Percentiles rank a stretch among this genome's conserved stretches.
These are phyloP conservation scores for Amanita polypyramis DNA, from an alignment of 768 basidiomycete genomes.

Conservation along the genomic window DNA sequence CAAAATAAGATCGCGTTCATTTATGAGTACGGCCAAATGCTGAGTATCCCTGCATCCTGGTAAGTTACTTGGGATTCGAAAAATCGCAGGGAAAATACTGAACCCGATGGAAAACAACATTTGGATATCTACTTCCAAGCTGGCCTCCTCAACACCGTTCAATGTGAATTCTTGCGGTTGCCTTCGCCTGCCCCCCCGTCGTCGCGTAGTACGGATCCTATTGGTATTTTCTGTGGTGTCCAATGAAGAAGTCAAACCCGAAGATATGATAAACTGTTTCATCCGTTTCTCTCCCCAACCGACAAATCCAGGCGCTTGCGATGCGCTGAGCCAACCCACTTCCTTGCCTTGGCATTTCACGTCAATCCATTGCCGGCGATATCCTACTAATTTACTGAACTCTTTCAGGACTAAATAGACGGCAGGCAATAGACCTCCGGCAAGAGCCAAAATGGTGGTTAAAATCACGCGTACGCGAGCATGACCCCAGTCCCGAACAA, in stretches of 20 bases:
- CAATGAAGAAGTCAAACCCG: slow-evolving; percentile 53
- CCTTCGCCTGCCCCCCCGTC: slow-evolving; percentile 20
- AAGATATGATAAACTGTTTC: slow-evolving; percentile 57
- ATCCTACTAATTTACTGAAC: slow-evolving; percentile 44
- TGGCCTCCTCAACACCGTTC: slow-evolving; percentile 30
- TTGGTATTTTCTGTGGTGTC: slow-evolving; percentile 22
- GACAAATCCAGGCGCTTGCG: slow-evolving; percentile 52
- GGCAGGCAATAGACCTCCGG: slow-evolving; percentile 55
- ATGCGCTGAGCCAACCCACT: slow-evolving; percentile 64
- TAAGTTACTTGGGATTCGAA: not conserved
- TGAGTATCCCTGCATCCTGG: slow-evolving; percentile 48
- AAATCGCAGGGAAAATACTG: slow-evolving; percentile 13
- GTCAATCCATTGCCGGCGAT: slow-evolving; percentile 49
- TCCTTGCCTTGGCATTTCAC: slow-evolving; percentile 59
- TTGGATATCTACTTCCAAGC: slow-evolving; percentile 53
- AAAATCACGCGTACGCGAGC: slow-evolving; percentile 58
- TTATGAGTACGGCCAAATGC: slow-evolving; percentile 55
- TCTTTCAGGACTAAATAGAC: slow-evolving; percentile 55
- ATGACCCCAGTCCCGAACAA: slow-evolving; percentile 28
- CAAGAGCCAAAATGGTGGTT: slow-evolving; percentile 49
- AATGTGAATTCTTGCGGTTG: slow-evolving; percentile 31
- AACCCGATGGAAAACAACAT: slow-evolving; percentile 71
- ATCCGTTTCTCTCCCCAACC: slow-evolving; percentile 67
- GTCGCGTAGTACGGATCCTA: slow-evolving; percentile 14
- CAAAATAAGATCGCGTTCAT: slow-evolving; percentile 67